Percentiles rank a stretch among this genome's conserved stretches.
Evolutionary conservation across 106 monocot genomes (phyloP).

Genomic region (Platanthera zijinensis): DNA sequence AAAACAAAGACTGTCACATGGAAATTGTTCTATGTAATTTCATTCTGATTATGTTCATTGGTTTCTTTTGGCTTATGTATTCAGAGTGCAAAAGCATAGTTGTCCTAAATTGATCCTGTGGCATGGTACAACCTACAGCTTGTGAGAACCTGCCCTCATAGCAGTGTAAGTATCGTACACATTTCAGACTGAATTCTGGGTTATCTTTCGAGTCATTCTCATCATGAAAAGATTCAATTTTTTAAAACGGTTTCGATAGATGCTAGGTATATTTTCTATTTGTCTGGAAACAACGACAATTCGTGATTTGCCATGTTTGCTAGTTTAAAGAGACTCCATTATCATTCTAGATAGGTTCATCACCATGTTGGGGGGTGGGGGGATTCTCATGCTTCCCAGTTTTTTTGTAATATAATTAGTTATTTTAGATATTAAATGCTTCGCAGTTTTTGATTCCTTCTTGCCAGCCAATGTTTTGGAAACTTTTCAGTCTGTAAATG

Average conservation of each 20-base stretch:
- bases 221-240: constrained; percentile 2
- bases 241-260: background rate
- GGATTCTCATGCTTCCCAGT: background rate
- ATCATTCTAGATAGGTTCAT: background rate
- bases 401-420: background rate
- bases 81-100: constrained; percentile 8
- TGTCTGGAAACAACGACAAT: background rate
- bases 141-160: constrained; percentile 6
- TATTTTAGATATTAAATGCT: background rate
- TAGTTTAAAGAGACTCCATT: background rate
- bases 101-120: constrained; percentile 8
- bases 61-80: constrained; percentile 5
- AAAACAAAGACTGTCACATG: background rate
- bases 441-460: background rate
- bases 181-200: background rate
- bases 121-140: constrained; percentile 7
- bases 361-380: background rate
- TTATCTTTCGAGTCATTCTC: background rate
- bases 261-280: background rate
- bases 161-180: background rate
- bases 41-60: constrained; percentile 7
- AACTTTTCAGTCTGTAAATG: background rate
- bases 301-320: background rate
- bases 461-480: background rate
- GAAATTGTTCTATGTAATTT: constrained; percentile 1